These are phyloP conservation scores for Sideroxylon spinosum DNA, from an alignment of 179 eudicot genomes.

Conservation along the genomic window DNA sequence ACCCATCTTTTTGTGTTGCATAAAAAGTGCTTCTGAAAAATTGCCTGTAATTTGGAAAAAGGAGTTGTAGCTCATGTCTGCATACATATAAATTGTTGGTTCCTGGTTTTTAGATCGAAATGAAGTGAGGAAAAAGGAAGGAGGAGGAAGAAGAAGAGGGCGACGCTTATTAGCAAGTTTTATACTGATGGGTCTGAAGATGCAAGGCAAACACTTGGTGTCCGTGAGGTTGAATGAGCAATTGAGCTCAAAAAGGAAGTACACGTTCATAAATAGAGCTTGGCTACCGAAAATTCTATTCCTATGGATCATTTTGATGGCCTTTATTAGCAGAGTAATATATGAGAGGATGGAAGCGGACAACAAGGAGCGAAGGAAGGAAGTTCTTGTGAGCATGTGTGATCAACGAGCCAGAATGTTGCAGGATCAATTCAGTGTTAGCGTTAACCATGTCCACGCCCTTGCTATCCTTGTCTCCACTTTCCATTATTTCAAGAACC, in stretches of 20 bases:
- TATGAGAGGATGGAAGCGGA: constrained; percentile 37
- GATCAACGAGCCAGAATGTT: constrained; percentile 62
- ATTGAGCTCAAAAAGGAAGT: constrained; percentile 37
- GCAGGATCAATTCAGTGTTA: constrained; percentile 66
- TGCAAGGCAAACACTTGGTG: constrained; percentile 40
- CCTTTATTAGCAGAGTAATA: constrained; percentile 17
- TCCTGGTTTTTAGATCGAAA: constrained; percentile 14
- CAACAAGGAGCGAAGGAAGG: constrained; percentile 40
- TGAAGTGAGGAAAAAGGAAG: constrained; percentile 20
- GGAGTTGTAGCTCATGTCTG: too few species aligned
- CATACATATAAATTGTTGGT: neutral
- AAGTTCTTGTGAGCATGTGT: constrained; percentile 46
- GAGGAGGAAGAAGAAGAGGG: neutral
- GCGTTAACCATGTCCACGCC: constrained; percentile 71
- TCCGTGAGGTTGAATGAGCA: constrained; percentile 39
- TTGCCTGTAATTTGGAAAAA: constrained; percentile 13
- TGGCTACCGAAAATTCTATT: constrained; percentile 24
- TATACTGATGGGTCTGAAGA: constrained; percentile 32
- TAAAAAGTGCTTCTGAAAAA: constrained; percentile 17
- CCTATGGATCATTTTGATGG: constrained; percentile 27
- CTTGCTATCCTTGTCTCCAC: constrained; percentile 61
- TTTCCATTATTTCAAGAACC: constrained; percentile 47
- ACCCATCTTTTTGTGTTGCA: constrained; percentile 21
- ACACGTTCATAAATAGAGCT: constrained; percentile 22
- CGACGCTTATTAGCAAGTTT: too few species aligned